Conservation (phyloP, 306 rosid genomes). For the Gynostemma pentaphyllum region DNA sequence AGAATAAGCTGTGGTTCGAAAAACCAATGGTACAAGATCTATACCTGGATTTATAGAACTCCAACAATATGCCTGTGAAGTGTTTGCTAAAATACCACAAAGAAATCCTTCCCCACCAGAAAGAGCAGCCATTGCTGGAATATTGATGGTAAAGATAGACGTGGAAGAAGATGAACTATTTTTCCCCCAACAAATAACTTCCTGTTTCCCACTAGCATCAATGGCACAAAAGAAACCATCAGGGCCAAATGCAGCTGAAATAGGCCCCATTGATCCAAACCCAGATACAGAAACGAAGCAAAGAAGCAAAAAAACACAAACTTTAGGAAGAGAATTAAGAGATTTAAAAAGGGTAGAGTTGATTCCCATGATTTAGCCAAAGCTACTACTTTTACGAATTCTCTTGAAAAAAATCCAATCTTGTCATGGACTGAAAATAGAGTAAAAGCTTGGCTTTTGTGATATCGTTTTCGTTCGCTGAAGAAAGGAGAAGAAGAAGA, state of each 20-base stretch:
- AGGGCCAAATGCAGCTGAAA: constrained; percentile 60
- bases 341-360: constrained; percentile 14
- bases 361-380: constrained; percentile 45
- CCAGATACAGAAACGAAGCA: constrained; percentile 23
- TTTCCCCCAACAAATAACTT: constrained; percentile 70
- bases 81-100: constrained; percentile 69
- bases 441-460: neutral
- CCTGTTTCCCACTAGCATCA: constrained; percentile 83
- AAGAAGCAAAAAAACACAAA: constrained; percentile 19
- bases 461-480: constrained; percentile 15
- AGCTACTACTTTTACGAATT: neutral
- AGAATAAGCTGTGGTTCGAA: constrained; percentile 41
- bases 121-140: constrained; percentile 75
- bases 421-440: constrained; percentile 28
- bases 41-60: constrained; percentile 18
- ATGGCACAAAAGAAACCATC: constrained; percentile 70
- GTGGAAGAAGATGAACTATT: constrained; percentile 30
- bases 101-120: constrained; percentile 79
- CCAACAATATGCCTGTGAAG: constrained; percentile 77
- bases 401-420: constrained; percentile 7
- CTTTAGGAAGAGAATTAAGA: neutral
- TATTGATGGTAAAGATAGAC: constrained; percentile 18
- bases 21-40: constrained; percentile 59
- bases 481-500: constrained; percentile 23
- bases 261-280: constrained; percentile 83